Percentiles rank a stretch among this genome's conserved stretches.
phyloP scores from a whole-genome alignment of 2,329 filamentous ascomycete genomes.

The Calonectria naviculata region DNA sequence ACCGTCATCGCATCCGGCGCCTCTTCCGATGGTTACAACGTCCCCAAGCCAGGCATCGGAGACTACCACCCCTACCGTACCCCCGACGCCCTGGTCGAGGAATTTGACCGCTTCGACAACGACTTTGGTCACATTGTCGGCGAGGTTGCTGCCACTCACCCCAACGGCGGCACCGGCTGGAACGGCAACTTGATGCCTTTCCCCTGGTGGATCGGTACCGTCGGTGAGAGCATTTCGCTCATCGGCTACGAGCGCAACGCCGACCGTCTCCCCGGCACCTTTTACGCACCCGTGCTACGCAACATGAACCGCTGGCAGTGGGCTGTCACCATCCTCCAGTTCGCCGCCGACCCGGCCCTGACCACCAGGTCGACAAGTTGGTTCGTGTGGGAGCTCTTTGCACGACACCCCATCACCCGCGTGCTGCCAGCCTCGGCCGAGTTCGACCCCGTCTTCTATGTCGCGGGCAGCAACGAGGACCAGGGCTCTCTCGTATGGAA shows the following conservation, averaged over 20 bases:
- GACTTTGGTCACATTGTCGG: slow-evolving; percentile 53
- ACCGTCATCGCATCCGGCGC: slow-evolving; percentile 64
- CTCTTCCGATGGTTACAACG: slow-evolving; percentile 50
- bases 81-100: slow-evolving; percentile 61
- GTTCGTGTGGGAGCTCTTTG: slow-evolving; percentile 62
- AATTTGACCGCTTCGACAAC: slow-evolving; percentile 67
- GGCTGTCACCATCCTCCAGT: slow-evolving; percentile 62
- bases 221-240: slow-evolving; percentile 74
- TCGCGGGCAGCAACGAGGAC: slow-evolving; percentile 57
- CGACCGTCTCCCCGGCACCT: slow-evolving; percentile 65
- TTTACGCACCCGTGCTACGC: slow-evolving; percentile 62
- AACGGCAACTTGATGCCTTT: slow-evolving; percentile 56
- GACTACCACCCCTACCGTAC: slow-evolving; percentile 65
- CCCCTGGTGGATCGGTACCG: slow-evolving; percentile 69
- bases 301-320: slow-evolving; percentile 63
- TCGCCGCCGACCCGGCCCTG: slow-evolving; percentile 58
- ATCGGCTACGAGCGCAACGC: slow-evolving; percentile 74
- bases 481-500: slow-evolving; percentile 60
- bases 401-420: slow-evolving; percentile 55
- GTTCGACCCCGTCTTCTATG: slow-evolving; percentile 61
- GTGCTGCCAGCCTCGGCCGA: slow-evolving; percentile 56
- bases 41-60: slow-evolving; percentile 56
- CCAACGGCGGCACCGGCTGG: slow-evolving; percentile 63
- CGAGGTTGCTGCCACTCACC: slow-evolving; percentile 63
- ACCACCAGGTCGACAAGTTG: slow-evolving; percentile 63